Evolutionary conservation across 331 rosid species (phyloP), one percentile per base, ranked within the genome.

Genomic region (Acacia pycnantha): DNA sequence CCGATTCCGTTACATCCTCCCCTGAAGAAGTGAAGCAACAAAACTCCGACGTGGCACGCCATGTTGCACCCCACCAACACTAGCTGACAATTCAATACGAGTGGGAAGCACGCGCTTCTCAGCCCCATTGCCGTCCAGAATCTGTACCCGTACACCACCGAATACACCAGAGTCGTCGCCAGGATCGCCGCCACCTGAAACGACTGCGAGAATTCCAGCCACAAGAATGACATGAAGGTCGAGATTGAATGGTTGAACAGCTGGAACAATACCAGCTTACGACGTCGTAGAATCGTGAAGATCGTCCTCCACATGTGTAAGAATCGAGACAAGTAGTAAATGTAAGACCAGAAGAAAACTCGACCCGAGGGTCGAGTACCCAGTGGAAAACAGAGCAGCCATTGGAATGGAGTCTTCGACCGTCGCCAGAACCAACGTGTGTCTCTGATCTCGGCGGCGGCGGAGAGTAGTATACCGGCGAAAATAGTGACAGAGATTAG

Each of bases 271-370:
- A 89, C 77, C 0, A 92, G 43, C 21, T 31, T 85, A 1, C 97
- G 92, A 7, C 84, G 93, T 0, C 86, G 85, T 14, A 90, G 66
- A 27, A 93, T 76, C 10, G 82, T 73, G 67, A 92, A 54, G 40
- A 89, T 29, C 0, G 98, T 88, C 0, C 97, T 88, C 7, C 84
- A 12, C 98, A 92, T 92, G 79, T 92, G 97, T 68, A 91, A 48
- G 80, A 89, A 94, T 4, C 98, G 85, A 21, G 97, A 88, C 41
- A 93, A 61, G 86, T 94, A 94, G 70, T 87, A 93, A 0, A 90
- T 4, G 90, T 94, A 93, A 0, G 98, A 94, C 97, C 98, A 93
- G 89, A 94, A 94, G 90, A 94, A 94, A 58, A 94, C 97, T 27
- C 98, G 90, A 0, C 97, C 97, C 0, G 97, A 93, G 1, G 98